These are phyloP conservation scores for Rhodotorula mucilaginosa DNA, from an alignment of 1,284 basidiomycete genomes.

Conservation along the genomic window DNA sequence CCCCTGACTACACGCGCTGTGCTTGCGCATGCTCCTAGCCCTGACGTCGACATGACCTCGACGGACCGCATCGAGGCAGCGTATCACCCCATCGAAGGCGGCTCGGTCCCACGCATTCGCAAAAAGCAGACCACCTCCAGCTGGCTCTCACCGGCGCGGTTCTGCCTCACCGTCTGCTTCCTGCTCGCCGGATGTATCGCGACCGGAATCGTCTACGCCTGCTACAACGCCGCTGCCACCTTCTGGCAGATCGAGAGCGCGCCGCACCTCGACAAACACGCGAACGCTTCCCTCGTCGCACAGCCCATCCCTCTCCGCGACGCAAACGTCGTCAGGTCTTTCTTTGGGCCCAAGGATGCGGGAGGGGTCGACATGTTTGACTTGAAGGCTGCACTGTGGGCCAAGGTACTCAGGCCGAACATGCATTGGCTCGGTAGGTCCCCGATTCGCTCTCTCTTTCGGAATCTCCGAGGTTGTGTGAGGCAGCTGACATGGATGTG, in stretches of 20 bases:
- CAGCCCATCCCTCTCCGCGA: neutral
- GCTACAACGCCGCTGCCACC: neutral
- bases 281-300: neutral
- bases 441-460: neutral
- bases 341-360: neutral
- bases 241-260: neutral
- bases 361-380: slow-evolving; percentile 6
- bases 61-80: neutral
- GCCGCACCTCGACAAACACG: neutral
- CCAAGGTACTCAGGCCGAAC: neutral
- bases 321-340: slow-evolving; percentile 1
- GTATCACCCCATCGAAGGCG: neutral
- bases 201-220: neutral
- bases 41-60: too few relatives aligned
- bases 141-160: neutral
- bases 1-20: too few relatives aligned
- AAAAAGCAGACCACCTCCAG: neutral
- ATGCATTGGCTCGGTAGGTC: neutral
- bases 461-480: neutral
- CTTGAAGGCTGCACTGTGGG: slow-evolving; percentile 8
- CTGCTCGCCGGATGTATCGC: neutral
- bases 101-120: neutral
- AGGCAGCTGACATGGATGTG: neutral
- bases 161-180: neutral
- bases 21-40: too few relatives aligned